A percentile compares a stretch with the other conserved stretches of the same genome.
These are phyloP conservation scores for Lizonia empirigonia DNA, from an alignment of 2,329 filamentous ascomycete genomes.

Conservation along the genomic window DNA sequence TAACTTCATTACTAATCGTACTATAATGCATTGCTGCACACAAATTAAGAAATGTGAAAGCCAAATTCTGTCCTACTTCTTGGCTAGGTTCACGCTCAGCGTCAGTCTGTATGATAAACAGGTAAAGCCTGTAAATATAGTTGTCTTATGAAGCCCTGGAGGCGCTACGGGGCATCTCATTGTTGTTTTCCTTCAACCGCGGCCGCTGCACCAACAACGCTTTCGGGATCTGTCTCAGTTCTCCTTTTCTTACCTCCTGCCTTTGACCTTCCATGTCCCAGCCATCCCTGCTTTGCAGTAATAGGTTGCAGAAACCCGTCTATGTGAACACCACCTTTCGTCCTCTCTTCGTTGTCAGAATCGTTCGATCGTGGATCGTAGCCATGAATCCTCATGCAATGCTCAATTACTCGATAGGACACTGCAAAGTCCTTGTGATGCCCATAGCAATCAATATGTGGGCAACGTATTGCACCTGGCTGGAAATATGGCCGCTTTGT, in stretches of 20 bases:
- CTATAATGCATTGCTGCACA: neutral
- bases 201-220: neutral
- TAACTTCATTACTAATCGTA: slow-evolving; percentile 20
- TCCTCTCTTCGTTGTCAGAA: slow-evolving; percentile 54
- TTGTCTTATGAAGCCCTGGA: too few relatives aligned
- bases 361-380: slow-evolving; percentile 49
- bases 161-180: neutral
- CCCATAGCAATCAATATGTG: slow-evolving; percentile 39
- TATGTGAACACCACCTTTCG: slow-evolving; percentile 67
- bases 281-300: slow-evolving; percentile 37
- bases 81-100: too few relatives aligned
- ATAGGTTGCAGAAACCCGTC: slow-evolving; percentile 70
- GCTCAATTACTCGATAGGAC: slow-evolving; percentile 47
- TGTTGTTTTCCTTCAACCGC: neutral
- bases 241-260: slow-evolving; percentile 17
- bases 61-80: neutral
- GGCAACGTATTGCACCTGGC: slow-evolving; percentile 36
- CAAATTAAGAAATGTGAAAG: neutral
- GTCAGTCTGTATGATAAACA: too few relatives aligned
- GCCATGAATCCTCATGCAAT: slow-evolving; percentile 55
- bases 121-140: too few relatives aligned
- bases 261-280: slow-evolving; percentile 32
- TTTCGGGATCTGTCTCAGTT: neutral
- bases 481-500: slow-evolving; percentile 38
- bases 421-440: slow-evolving; percentile 34